Base-by-base conservation (phyloP, 208 protist species). In the Leishmania amazonensis region DNA sequence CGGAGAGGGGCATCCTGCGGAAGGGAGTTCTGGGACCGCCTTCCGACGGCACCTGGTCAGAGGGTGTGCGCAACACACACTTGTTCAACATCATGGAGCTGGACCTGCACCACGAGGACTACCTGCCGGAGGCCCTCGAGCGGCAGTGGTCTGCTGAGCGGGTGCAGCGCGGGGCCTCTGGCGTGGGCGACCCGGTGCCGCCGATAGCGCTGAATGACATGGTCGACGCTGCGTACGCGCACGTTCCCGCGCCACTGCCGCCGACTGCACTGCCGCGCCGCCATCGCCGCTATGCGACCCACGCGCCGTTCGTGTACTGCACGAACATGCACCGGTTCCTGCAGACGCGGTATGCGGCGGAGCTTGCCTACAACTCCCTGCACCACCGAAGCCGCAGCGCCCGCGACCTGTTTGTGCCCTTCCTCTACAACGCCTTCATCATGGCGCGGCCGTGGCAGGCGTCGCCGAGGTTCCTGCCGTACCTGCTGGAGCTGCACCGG, bases 11-110 rank as follows among this genome's bases (percentile, higher is more conserved):
- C 24, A n/a, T 62, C 45, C 45, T 47, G 45, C 45, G 42, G 80
- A 64, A 64, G 28, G 58, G 99, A 4, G 83, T 99, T 70, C 94
- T 99, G 13, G 98, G 97, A 1, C 98, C 98, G 51, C 95, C 96
- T 47, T 11, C 45, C 45, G 45, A 9, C 45, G 45, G 45, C 45
- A 47, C 45, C 45, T 47, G 45, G 45, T 47, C 45, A 0, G 45
- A 47, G 9, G 45, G 45, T 47, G 45, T 47, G 3, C 45, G 45
- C 7, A 47, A 47, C 45, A 47, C 45, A 90, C 79, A 88, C 83
- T 47, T 47, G 31, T 90, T 93, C 53, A 85, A 85, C 84, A 87
- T 75, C 45, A 47, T 47, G 6, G 85, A 91, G 81, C 83, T 93
- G 3, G 90, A 93, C 67, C 19, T 83, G 1, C 53, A 35, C 24